Evolutionary conservation across 805 yeast genomes (phyloP).

Genomic region (Cyberlindnera mississippiensis): DNA sequence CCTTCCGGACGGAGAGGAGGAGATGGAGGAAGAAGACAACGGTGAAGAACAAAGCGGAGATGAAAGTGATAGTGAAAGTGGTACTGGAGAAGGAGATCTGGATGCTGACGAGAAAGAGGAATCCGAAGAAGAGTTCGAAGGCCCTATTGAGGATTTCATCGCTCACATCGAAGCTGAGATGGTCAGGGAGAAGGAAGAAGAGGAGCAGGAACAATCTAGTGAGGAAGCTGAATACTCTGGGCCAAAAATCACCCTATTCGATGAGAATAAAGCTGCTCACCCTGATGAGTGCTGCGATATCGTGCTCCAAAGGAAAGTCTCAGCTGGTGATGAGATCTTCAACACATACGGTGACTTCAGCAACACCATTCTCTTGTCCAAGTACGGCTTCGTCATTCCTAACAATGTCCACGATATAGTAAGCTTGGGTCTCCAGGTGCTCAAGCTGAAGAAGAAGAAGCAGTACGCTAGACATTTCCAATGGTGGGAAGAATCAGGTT

Average conservation of each 20-base stretch:
- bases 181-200: conserved; percentile 13
- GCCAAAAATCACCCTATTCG: conserved; percentile 11
- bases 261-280: conserved; percentile 33
- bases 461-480: conserved; percentile 36
- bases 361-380: conserved; percentile 61
- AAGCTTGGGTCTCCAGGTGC: conserved; percentile 50
- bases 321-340: conserved; percentile 57
- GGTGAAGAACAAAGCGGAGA: conserved; percentile 12
- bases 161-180: conserved; percentile 27
- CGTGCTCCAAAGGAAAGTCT: conserved; percentile 41
- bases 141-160: conserved; percentile 29
- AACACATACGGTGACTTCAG: conserved; percentile 79
- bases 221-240: conserved; percentile 15
- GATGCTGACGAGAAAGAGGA: no score
- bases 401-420: conserved; percentile 54
- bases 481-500: conserved; percentile 50
- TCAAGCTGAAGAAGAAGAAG: conserved; percentile 30
- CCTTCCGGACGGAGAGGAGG: conserved; percentile 13
- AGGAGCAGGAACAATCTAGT: conserved; percentile 16
- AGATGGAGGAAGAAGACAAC: conserved; percentile 4
- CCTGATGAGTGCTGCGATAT: conserved; percentile 71
- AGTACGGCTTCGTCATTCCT: conserved; percentile 71
- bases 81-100: conserved; percentile 7
- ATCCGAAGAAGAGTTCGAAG: conserved; percentile 22
- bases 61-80: conserved; percentile 9